These are phyloP conservation scores for Suhomyces emberorum DNA, from an alignment of 805 yeast genomes.

Conservation along the genomic window DNA sequence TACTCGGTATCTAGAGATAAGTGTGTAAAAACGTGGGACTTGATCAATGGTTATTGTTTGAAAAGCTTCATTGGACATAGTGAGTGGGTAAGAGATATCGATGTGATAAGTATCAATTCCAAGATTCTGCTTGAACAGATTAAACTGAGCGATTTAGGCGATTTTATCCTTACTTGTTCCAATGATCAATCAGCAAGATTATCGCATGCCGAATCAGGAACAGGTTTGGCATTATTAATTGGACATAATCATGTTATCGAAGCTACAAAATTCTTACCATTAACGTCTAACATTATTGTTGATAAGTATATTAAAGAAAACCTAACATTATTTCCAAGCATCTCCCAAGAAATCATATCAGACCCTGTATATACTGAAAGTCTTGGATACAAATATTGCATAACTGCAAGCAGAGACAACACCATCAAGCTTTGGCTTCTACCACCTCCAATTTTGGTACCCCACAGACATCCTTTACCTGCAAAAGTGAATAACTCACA, in stretches of 20 bases:
- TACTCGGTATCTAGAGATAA: slow-evolving; percentile 66
- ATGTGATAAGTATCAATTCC: slow-evolving; percentile 26
- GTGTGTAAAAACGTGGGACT: slow-evolving; percentile 63
- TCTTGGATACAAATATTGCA: slow-evolving; percentile 68
- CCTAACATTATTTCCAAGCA: slow-evolving; percentile 26
- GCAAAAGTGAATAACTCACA: slow-evolving; percentile 49
- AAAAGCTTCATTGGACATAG: slow-evolving; percentile 73
- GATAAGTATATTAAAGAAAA: slow-evolving; percentile 42
- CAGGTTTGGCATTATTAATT: slow-evolving; percentile 60
- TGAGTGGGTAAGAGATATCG: slow-evolving; percentile 82
- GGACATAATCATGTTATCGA: slow-evolving; percentile 89
- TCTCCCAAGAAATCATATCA: slow-evolving; percentile 28
- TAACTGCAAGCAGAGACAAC: slow-evolving; percentile 79
- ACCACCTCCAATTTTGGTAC: slow-evolving; percentile 60
- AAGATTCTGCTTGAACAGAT: slow-evolving; percentile 11
- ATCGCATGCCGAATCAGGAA: slow-evolving; percentile 63
- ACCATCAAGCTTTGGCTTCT: slow-evolving; percentile 70
- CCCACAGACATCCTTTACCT: slow-evolving; percentile 56
- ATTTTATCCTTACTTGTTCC: slow-evolving; percentile 67
- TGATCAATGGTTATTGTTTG: slow-evolving; percentile 62
- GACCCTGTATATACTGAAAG: slow-evolving; percentile 25
- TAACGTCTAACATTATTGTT: slow-evolving; percentile 42
- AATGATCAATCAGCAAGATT: slow-evolving; percentile 74
- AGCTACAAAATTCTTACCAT: slow-evolving; percentile 63
- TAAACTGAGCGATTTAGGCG: slow-evolving; percentile 38